These are phyloP conservation scores for Citrus trifoliata DNA, from an alignment of 345 rosid genomes.

Conservation along the genomic window DNA sequence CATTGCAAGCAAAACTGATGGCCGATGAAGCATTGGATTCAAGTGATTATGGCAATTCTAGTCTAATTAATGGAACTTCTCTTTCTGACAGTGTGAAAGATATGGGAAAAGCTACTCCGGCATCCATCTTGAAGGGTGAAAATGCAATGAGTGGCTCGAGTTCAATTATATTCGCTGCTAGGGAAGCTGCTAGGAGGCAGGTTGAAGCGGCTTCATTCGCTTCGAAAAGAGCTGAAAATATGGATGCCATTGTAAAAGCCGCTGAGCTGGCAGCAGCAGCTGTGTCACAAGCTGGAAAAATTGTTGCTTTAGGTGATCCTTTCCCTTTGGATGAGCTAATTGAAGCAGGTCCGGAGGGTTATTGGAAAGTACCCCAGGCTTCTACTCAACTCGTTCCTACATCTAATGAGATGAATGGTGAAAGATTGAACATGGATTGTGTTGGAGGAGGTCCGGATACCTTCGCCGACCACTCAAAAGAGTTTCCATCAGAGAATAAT, in stretches of 20 bases:
- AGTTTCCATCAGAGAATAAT: constrained; percentile 17
- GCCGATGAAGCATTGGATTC: constrained; percentile 78
- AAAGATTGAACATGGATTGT: constrained; percentile 14
- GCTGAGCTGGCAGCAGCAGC: constrained; percentile 97
- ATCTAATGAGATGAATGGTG: constrained; percentile 24
- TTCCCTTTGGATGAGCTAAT: constrained; percentile 55
- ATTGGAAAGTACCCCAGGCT: constrained; percentile 52
- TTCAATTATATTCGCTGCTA: constrained; percentile 66
- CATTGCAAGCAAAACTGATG: constrained; percentile 88
- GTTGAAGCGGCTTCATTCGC: constrained; percentile 91
- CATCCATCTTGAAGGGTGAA: constrained; percentile 54
- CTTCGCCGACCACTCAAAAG: constrained; percentile 25
- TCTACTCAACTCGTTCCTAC: constrained; percentile 34
- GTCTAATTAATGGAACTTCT: constrained; percentile 30
- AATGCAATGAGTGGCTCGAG: constrained; percentile 48
- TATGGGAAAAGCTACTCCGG: constrained; percentile 49
- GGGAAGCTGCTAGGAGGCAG: constrained; percentile 80
- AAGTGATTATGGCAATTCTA: constrained; percentile 20
- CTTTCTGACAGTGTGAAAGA: constrained; percentile 29
- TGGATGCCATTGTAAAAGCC: constrained; percentile 88
- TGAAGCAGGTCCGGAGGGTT: constrained; percentile 73
- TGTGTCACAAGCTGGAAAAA: constrained; percentile 88
- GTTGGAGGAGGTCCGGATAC: constrained; percentile 19
- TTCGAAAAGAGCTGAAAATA: constrained; percentile 86
- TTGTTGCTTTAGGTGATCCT: constrained; percentile 83